phyloP scores from a whole-genome alignment of 2,329 filamentous ascomycete species.

The Sarocladiaceae sp. region DNA sequence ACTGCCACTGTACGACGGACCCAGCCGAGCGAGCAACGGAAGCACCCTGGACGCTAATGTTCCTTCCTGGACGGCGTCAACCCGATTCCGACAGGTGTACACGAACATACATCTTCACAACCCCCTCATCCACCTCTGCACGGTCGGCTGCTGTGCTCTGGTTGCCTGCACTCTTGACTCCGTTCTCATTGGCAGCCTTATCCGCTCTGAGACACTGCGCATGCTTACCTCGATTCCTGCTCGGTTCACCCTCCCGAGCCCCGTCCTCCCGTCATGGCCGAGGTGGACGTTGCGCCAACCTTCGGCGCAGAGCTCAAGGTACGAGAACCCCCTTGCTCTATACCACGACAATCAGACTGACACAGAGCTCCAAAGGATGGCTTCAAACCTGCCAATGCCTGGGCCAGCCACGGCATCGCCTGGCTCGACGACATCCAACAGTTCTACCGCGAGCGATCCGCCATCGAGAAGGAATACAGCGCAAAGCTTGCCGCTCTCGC shows the following conservation, averaged over 20 bases:
- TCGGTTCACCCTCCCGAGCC: slow-evolving; percentile 14
- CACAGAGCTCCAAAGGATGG: slow-evolving; percentile 62
- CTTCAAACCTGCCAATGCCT: slow-evolving; percentile 90
- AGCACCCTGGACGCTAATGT: no score
- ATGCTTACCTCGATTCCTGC: not conserved
- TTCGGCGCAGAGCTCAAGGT: slow-evolving; percentile 96
- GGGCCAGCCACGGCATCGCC: slow-evolving; percentile 81
- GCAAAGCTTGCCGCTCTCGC: slow-evolving; percentile 80
- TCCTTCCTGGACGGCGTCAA: no score
- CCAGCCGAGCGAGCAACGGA: no score
- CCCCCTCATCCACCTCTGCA: no score
- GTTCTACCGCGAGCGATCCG: slow-evolving; percentile 92
- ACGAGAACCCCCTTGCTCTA: slow-evolving; percentile 20
- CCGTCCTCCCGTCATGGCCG: slow-evolving; percentile 55
- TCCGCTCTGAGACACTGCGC: no score
- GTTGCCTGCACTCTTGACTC: no score
- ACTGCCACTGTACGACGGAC: no score
- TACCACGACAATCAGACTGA: not conserved
- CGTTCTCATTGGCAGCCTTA: no score
- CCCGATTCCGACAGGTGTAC: no score
- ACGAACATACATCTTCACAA: no score
- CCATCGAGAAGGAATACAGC: slow-evolving; percentile 95
- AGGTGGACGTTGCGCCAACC: slow-evolving; percentile 74
- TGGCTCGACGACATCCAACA: slow-evolving; percentile 97
- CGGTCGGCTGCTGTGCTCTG: no score